Conservation (phyloP, 805 yeast genomes). For the Kregervanrija delftensis region DNA sequence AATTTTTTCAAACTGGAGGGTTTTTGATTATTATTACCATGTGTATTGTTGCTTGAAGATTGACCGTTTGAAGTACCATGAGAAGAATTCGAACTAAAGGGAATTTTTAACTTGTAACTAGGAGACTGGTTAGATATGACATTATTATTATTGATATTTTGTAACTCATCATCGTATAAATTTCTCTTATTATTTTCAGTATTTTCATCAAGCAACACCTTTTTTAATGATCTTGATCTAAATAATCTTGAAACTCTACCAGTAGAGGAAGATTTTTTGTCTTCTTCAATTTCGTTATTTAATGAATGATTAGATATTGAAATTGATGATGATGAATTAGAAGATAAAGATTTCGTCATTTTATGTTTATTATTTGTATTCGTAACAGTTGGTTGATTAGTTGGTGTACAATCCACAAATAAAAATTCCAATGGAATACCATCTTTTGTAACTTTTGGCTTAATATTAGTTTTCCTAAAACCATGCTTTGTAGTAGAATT, state of each 20-base stretch:
- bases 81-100: no score
- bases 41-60: no score
- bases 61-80: no score
- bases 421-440: constrained; percentile 27
- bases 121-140: no score
- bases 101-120: no score
- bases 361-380: background rate
- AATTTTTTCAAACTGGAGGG: no score
- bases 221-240: constrained; percentile 3
- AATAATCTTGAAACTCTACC: constrained; percentile 11
- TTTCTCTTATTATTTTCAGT: no score
- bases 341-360: background rate
- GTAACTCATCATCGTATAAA: no score
- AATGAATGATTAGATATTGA: no score
- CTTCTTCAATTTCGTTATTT: background rate
- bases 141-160: no score
- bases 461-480: constrained; percentile 20
- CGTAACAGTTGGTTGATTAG: constrained; percentile 4
- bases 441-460: constrained; percentile 27
- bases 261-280: background rate
- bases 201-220: background rate
- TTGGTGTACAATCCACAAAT: constrained; percentile 27
- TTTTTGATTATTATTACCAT: no score
- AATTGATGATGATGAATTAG: background rate
- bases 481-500: constrained; percentile 22